These are phyloP conservation scores for Kitagawia praeruptora DNA, from an alignment of 129 eudicot species.

Conservation along the genomic window DNA sequence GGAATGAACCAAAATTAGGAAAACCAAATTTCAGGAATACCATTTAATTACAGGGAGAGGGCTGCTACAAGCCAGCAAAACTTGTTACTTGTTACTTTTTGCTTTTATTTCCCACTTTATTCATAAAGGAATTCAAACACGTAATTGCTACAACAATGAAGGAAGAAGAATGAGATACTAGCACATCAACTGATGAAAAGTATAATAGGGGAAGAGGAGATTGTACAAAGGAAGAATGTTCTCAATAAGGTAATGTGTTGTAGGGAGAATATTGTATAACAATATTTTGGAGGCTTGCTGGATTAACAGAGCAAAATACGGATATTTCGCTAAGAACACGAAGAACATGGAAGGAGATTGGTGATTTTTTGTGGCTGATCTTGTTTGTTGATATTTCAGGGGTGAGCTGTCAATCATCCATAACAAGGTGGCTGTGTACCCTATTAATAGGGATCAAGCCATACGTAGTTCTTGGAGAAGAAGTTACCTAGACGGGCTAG, in stretches of 20 bases:
- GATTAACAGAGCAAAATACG: no score
- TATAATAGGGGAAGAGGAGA: background rate
- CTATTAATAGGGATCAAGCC: no score
- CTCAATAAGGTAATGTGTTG: background rate
- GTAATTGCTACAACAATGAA: background rate
- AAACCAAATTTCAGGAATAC: background rate
- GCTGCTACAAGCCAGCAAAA: background rate
- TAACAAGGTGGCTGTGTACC: no score
- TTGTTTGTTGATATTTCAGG: no score
- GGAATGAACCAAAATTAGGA: background rate
- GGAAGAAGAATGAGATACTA: background rate
- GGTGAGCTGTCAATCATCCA: no score
- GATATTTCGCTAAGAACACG: no score
- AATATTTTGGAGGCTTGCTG: no score
- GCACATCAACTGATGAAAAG: background rate
- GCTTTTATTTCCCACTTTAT: background rate
- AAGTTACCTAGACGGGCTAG: no score
- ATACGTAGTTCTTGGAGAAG: no score
- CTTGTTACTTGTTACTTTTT: background rate
- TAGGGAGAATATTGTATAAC: no score
- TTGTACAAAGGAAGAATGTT: background rate
- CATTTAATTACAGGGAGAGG: background rate
- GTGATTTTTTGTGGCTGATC: no score
- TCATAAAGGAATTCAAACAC: background rate
- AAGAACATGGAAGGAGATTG: no score